Evolutionary conservation across 805 yeast genomes (phyloP).

Genomic region (Metschnikowia bowlesiae): DNA sequence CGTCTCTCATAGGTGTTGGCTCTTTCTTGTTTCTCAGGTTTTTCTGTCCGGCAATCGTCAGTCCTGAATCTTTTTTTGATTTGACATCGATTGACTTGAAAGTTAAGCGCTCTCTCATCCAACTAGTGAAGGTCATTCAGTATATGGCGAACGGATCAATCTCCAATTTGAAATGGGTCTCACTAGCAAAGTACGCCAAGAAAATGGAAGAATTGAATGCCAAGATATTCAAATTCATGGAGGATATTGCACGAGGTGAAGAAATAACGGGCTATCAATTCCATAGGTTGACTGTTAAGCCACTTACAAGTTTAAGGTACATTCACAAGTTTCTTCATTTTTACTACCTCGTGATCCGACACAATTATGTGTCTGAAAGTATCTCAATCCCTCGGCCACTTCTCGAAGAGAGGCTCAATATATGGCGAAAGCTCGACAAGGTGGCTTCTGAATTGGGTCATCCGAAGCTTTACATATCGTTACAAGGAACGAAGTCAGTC

Average conservation of each 20-base stretch:
- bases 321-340: constrained; percentile 38
- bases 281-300: constrained; percentile 22
- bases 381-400: constrained; percentile 14
- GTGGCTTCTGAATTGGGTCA: constrained; percentile 51
- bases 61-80: constrained; percentile 62
- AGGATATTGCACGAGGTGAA: constrained; percentile 18
- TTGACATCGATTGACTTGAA: constrained; percentile 25
- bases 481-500: constrained; percentile 49
- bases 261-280: constrained; percentile 23
- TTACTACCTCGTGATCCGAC: constrained; percentile 29
- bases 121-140: constrained; percentile 80
- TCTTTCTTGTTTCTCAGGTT: constrained; percentile 80
- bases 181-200: constrained; percentile 38
- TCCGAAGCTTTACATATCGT: constrained; percentile 52
- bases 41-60: constrained; percentile 84
- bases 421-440: constrained; percentile 42
- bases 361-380: constrained; percentile 24
- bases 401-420: constrained; percentile 20
- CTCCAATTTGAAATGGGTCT: constrained; percentile 59
- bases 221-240: constrained; percentile 28
- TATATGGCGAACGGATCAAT: constrained; percentile 81
- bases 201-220: constrained; percentile 31
- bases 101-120: constrained; percentile 64
- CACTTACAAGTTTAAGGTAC: constrained; percentile 36
- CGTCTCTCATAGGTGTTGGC: constrained; percentile 66